A percentile compares a stretch with the other conserved stretches of the same genome.
These are phyloP conservation scores for Plasmodium sp. DNA, from an alignment of 169 alveolate genomes.

Conservation along the genomic window DNA sequence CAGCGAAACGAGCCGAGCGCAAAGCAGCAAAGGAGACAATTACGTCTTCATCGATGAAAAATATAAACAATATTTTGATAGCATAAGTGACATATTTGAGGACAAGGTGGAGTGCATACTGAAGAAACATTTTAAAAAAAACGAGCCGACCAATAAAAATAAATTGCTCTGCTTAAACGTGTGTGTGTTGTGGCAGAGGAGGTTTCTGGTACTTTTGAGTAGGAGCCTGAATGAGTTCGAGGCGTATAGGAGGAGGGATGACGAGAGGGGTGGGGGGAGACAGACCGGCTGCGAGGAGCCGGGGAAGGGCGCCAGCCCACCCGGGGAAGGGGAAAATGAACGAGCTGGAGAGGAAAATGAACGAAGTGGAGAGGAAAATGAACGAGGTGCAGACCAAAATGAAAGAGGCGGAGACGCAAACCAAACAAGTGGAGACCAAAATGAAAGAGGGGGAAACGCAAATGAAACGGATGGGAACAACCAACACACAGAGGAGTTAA, in stretches of 20 bases:
- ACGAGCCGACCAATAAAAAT: constrained; percentile 64
- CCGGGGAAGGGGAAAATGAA: background rate
- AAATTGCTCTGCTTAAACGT: constrained; percentile 46
- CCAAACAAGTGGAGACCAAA: background rate
- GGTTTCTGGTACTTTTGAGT: constrained; percentile 15
- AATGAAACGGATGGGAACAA: background rate
- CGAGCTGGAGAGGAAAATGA: background rate
- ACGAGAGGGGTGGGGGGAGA: background rate
- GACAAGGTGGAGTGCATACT: constrained; percentile 51
- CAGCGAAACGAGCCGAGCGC: background rate
- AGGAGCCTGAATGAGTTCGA: constrained; percentile 38
- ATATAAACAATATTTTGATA: constrained; percentile 52
- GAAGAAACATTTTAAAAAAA: constrained; percentile 57
- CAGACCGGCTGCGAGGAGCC: background rate
- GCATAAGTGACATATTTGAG: constrained; percentile 64
- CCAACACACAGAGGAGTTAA: constrained; percentile 5
- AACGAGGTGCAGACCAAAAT: background rate
- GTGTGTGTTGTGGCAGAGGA: constrained; percentile 48
- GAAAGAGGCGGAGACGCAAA: too few species aligned
- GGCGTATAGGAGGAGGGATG: constrained; percentile 15
- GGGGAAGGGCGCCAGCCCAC: background rate
- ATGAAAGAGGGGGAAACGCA: background rate
- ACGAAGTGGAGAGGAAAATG: background rate
- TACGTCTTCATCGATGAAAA: constrained; percentile 67
- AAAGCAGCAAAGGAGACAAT: constrained; percentile 26